These are phyloP conservation scores for Podosphaera aphanis DNA, from an alignment of 2,329 filamentous ascomycete species.

Conservation along the genomic window DNA sequence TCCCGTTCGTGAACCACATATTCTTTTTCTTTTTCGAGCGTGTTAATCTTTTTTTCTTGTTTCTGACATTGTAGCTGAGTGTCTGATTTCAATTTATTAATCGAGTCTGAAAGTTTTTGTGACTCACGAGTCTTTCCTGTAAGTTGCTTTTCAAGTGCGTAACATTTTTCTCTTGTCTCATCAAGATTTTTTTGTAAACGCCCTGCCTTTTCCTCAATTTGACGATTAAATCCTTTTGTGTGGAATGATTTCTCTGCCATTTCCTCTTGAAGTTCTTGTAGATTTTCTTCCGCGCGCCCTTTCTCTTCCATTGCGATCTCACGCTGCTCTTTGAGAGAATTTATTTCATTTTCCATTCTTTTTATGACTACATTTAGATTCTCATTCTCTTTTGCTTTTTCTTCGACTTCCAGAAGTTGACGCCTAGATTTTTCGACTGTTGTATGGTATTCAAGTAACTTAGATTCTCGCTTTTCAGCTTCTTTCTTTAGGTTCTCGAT, in stretches of 20 bases:
- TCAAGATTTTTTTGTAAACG: constrained; percentile 45
- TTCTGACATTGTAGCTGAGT: constrained; percentile 13
- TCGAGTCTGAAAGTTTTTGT: constrained; percentile 20
- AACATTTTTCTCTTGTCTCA: constrained; percentile 22
- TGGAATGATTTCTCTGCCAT: constrained; percentile 58
- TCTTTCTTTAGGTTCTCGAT: constrained; percentile 40
- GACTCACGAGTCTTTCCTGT: constrained; percentile 21
- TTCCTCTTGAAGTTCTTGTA: constrained; percentile 49
- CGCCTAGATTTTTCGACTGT: constrained; percentile 32
- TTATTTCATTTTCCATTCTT: constrained; percentile 31
- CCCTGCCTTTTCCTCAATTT: constrained; percentile 47
- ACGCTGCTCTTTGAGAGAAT: constrained; percentile 30
- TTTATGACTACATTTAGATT: constrained; percentile 23
- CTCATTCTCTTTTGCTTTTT: constrained; percentile 25
- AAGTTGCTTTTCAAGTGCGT: constrained; percentile 20
- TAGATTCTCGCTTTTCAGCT: constrained; percentile 26
- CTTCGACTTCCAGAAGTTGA: constrained; percentile 27
- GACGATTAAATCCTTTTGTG: constrained; percentile 49
- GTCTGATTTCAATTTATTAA: constrained; percentile 15
- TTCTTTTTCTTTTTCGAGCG: constrained; percentile 20
- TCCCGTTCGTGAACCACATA: constrained; percentile 6
- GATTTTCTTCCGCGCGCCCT: constrained; percentile 31
- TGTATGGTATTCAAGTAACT: constrained; percentile 31
- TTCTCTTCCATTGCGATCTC: constrained; percentile 30
- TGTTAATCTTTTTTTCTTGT: constrained; percentile 21